Evolutionary conservation across 257 asterid species (phyloP).

Genomic region (Nyctanthes arbortristis): DNA sequence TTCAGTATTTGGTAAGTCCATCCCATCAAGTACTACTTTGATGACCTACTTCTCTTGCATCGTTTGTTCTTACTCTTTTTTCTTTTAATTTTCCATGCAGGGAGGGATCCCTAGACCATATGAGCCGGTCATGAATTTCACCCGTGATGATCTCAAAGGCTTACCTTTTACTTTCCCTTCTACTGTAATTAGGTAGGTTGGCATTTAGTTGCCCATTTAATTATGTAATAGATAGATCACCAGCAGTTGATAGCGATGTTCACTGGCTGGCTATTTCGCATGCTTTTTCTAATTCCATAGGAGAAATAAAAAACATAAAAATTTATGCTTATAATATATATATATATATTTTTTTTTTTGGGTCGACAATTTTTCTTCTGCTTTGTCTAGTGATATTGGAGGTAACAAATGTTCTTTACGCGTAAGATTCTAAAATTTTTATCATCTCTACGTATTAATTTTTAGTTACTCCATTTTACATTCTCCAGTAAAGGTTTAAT

Average conservation of each 20-base stretch:
- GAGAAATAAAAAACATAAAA: neutral
- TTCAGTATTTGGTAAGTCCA: constrained; percentile 70
- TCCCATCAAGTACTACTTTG: constrained; percentile 18
- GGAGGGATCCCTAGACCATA: constrained; percentile 92
- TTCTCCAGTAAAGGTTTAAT: constrained; percentile 12
- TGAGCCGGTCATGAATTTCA: constrained; percentile 63
- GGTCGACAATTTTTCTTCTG: constrained; percentile 9
- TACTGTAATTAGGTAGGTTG: constrained; percentile 61
- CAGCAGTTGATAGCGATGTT: constrained; percentile 18
- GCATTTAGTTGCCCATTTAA: constrained; percentile 17
- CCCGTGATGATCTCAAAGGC: constrained; percentile 86
- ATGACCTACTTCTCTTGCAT: constrained; percentile 18
- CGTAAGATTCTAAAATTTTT: too few species aligned
- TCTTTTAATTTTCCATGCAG: constrained; percentile 41
- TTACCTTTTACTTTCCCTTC: constrained; percentile 88
- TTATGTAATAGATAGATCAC: constrained; percentile 15
- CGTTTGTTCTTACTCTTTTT: constrained; percentile 19
- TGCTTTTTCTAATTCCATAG: neutral
- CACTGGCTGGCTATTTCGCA: neutral
- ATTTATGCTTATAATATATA: neutral
- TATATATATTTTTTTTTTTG: too few species aligned
- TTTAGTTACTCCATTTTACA: too few species aligned
- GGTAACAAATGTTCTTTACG: too few species aligned
- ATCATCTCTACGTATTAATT: too few species aligned
- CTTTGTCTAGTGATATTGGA: constrained; percentile 22